phyloP scores from a whole-genome alignment of 306 rosid species.

The Gynostemma pentaphyllum region DNA sequence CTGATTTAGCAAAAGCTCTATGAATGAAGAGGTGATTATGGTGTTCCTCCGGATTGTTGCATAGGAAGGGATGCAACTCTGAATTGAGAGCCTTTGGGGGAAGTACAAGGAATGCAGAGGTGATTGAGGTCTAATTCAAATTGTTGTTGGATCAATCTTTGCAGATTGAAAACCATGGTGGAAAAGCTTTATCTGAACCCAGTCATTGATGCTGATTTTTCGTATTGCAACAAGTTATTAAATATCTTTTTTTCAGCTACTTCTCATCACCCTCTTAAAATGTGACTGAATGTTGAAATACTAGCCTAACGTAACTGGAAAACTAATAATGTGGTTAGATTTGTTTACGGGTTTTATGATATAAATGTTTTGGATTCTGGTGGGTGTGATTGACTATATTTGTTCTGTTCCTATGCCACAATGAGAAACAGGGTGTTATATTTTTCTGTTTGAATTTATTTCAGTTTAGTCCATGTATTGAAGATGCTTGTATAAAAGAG shows the following conservation, averaged over 20 bases:
- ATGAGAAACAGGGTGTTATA: no score
- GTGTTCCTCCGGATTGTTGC: not conserved
- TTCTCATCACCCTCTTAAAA: not conserved
- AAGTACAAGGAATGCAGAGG: not conserved
- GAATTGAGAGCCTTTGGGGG: not conserved
- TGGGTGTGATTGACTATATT: no score
- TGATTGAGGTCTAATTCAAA: not conserved
- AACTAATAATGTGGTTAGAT: not conserved
- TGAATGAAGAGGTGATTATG: not conserved
- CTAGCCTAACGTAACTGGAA: not conserved
- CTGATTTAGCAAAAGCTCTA: not conserved
- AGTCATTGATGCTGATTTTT: not conserved
- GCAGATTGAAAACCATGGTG: constrained; percentile 1
- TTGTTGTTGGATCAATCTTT: not conserved
- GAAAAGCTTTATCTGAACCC: not conserved
- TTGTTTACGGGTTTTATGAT: not conserved
- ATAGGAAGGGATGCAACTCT: not conserved
- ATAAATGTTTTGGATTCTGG: no score
- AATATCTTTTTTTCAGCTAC: not conserved
- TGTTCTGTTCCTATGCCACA: no score
- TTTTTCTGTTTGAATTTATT: no score
- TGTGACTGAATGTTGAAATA: not conserved
- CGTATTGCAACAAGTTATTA: not conserved
- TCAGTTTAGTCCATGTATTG: no score
- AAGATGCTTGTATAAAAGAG: no score